phyloP scores from a whole-genome alignment of 2,329 filamentous ascomycete genomes.

The Cladosporium austrohemisphaericum region DNA sequence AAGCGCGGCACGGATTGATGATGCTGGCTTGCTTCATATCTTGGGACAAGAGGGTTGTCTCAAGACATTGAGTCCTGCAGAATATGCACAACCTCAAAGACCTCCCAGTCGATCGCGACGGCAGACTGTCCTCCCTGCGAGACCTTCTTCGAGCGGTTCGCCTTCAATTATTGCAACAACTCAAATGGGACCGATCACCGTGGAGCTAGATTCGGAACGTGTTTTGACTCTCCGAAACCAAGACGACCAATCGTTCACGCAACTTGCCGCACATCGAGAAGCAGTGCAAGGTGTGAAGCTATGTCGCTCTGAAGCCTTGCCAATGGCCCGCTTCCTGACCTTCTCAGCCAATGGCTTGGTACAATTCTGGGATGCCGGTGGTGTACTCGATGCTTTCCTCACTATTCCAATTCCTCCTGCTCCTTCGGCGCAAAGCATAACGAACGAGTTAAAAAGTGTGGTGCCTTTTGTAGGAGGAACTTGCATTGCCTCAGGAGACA shows the following conservation, averaged over 20 bases:
- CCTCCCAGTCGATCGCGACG: slow-evolving; percentile 18
- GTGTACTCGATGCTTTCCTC: slow-evolving; percentile 62
- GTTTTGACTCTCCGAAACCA: slow-evolving; percentile 15
- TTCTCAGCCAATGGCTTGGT: slow-evolving; percentile 82
- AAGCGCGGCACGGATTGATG: slow-evolving; percentile 61
- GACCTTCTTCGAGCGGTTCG: slow-evolving; percentile 2
- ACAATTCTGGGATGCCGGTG: slow-evolving; percentile 76
- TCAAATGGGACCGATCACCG: slow-evolving; percentile 33
- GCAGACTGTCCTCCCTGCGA: slow-evolving; percentile 21
- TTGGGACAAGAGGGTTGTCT: slow-evolving; percentile 62
- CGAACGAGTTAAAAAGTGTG: slow-evolving; percentile 58
- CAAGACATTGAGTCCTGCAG: slow-evolving; percentile 41
- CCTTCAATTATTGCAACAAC: slow-evolving; percentile 36
- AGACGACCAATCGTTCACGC: slow-evolving; percentile 22
- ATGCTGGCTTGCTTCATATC: slow-evolving; percentile 60
- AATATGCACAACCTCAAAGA: slow-evolving; percentile 27
- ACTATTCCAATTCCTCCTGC: slow-evolving; percentile 54
- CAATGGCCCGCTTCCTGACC: slow-evolving; percentile 73
- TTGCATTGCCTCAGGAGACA: slow-evolving; percentile 78
- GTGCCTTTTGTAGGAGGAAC: slow-evolving; percentile 58
- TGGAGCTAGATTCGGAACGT: slow-evolving; percentile 27
- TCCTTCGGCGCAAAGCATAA: slow-evolving; percentile 1
- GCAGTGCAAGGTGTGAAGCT: slow-evolving; percentile 67
- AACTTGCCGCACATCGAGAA: slow-evolving; percentile 55
- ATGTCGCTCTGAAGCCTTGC: slow-evolving; percentile 56